These are phyloP conservation scores for Lipomyces anomalus DNA, from an alignment of 805 yeast genomes.

Conservation along the genomic window DNA sequence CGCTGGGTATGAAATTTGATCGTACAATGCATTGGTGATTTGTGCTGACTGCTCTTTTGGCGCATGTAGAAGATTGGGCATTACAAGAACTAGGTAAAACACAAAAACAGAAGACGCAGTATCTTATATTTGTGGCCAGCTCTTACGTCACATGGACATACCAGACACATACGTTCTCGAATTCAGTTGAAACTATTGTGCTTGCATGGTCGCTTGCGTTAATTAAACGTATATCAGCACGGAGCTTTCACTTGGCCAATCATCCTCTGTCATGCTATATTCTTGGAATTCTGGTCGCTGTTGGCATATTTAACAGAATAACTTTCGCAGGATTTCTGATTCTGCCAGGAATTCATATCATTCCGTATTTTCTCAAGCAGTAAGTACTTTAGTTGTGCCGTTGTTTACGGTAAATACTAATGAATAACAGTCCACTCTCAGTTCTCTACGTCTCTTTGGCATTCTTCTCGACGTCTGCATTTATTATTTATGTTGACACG, in stretches of 20 bases:
- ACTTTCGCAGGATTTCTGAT: slow-evolving; percentile 74
- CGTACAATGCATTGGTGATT: neutral
- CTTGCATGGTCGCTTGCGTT: slow-evolving; percentile 47
- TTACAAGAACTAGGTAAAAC: slow-evolving; percentile 20
- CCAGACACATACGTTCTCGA: slow-evolving; percentile 88
- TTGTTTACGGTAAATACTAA: neutral
- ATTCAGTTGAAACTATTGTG: slow-evolving; percentile 60
- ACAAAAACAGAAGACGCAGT: slow-evolving; percentile 20
- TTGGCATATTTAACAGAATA: slow-evolving; percentile 80
- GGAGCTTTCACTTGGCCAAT: slow-evolving; percentile 11
- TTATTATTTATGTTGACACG: slow-evolving; percentile 15
- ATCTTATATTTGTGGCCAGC: slow-evolving; percentile 41
- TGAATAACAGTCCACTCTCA: slow-evolving; percentile 8
- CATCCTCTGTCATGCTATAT: slow-evolving; percentile 18
- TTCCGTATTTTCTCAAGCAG: slow-evolving; percentile 14
- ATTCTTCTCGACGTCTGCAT: slow-evolving; percentile 3
- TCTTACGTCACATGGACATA: slow-evolving; percentile 70
- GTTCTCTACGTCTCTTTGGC: slow-evolving; percentile 8
- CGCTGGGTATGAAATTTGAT: slow-evolving; percentile 9
- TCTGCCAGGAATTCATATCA: slow-evolving; percentile 44
- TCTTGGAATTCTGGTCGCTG: slow-evolving; percentile 46
- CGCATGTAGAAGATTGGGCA: slow-evolving; percentile 20
- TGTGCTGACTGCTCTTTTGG: neutral
- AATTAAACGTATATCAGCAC: slow-evolving; percentile 33
- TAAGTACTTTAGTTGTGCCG: slow-evolving; percentile 1